A percentile compares a stretch with the other conserved stretches of the same genome.
phyloP scores from a whole-genome alignment of 805 yeast species.

The Phaffomyces antillensis region DNA sequence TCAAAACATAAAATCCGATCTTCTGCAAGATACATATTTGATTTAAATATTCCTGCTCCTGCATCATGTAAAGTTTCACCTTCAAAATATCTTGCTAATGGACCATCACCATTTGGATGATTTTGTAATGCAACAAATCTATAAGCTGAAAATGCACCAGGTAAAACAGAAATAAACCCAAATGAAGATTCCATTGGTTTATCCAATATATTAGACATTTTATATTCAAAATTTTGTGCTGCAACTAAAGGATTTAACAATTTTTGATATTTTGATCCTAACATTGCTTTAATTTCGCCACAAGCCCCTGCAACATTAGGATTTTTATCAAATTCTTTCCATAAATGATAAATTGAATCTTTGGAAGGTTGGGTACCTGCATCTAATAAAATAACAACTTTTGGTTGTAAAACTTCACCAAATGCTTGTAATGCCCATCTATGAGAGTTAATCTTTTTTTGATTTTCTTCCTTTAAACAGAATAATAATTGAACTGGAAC shows the following conservation, averaged over 20 bases:
- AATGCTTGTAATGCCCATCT: conserved; percentile 96
- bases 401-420: conserved; percentile 75
- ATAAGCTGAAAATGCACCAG: conserved; percentile 96
- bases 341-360: conserved; percentile 78
- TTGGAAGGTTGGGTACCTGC: conserved; percentile 91
- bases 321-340: conserved; percentile 75
- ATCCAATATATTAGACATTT: conserved; percentile 89
- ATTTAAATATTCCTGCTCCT: conserved; percentile 77
- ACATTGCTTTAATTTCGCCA: conserved; percentile 87
- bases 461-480: conserved; percentile 84
- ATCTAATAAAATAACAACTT: conserved; percentile 76
- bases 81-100: conserved; percentile 82
- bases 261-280: conserved; percentile 52
- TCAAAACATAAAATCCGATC: conserved; percentile 95
- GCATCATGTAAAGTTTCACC: conserved; percentile 74
- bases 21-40: conserved; percentile 96
- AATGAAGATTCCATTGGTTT: conserved; percentile 93
- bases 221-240: conserved; percentile 95
- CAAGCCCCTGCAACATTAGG: conserved; percentile 94
- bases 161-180: conserved; percentile 90
- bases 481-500: conserved; percentile 85
- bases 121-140: conserved; percentile 72
- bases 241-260: conserved; percentile 85
- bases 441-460: conserved; percentile 89
- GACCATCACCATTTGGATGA: conserved; percentile 66